Evolutionary conservation across 176 grass and related monocot species (phyloP), one percentile per base, ranked within the genome.

Genomic region (Echinochloa phyllopogon): DNA sequence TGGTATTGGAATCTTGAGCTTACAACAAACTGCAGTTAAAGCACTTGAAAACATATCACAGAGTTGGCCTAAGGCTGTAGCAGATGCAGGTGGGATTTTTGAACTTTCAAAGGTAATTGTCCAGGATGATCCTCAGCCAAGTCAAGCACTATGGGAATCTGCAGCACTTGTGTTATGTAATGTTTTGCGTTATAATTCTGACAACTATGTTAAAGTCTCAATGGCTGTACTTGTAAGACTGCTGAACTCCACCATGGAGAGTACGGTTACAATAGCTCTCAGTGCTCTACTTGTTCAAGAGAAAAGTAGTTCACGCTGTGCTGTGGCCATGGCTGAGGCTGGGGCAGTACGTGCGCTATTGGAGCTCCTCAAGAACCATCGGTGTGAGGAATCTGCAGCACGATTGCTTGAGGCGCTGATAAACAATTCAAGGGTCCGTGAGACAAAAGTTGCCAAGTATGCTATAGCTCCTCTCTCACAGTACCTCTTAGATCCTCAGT

Each of bases 61-160:
- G 56, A 98, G 91, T 86, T 98, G 96, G 91, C 96, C 96, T 17
- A 98, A 95, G 83, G 95, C 87, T 87, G 91, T 98, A 49, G 95
- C 95, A 66, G 95, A 95, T 76, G 92, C 95, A 72, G 93, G 93
- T 82, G 96, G 96, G 63, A 95, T 98, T 78, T 95, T 89, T 85
- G 96, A 98, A 88, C 89, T 98, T 77, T 98, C 96, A 57, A 98
- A 98, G 75, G 93, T 98, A 64, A 95, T 98, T 86, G 89, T 95
- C 77, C 96, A 95, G 82, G 91, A 95, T 66, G 96, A 95, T 44
- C 96, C 96, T 78, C 89, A 92, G 64, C 93, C 93, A 80, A 94
- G 87, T 88, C 93, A 87, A 84, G 91, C 91, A 76, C 79, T 98
- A 73, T 98, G 96, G 96, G 96, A 98, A 75, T 95, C 95, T 55